Evolutionary conservation across 2,329 filamentous ascomycete species (phyloP).

Genomic region (Fusarium secorum): DNA sequence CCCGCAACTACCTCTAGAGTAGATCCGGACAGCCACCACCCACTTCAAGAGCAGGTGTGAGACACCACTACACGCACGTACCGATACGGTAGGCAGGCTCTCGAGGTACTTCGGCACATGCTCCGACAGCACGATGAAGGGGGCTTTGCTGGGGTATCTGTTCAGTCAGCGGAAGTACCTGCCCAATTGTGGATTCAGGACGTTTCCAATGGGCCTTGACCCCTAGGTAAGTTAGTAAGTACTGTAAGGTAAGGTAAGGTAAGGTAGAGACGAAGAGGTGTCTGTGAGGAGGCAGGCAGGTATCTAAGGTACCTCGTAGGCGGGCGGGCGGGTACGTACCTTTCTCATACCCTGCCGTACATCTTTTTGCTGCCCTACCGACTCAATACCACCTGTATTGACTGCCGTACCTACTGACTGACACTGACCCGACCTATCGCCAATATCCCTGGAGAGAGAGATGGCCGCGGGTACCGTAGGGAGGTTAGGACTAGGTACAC

Average conservation of each 20-base stretch:
- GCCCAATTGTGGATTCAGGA: not conserved
- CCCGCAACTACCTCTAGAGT: conserved; percentile 1
- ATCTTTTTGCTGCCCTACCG: not conserved
- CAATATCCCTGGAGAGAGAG: not conserved
- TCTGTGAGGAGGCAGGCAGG: not conserved
- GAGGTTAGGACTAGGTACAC: not conserved
- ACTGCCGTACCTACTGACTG: not conserved
- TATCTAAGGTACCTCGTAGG: not conserved
- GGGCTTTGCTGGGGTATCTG: not conserved
- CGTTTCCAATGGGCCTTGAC: not conserved
- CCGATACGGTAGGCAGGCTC: not conserved
- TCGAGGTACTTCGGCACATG: not conserved
- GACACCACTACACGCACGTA: not conserved
- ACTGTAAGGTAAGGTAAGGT: not conserved
- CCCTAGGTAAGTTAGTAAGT: not conserved
- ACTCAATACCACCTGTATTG: not conserved
- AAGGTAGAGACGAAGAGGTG: not conserved
- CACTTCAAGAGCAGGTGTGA: conserved; percentile 1
- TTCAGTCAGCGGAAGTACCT: not conserved
- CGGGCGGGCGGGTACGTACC: not conserved
- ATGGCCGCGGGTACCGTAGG: not conserved
- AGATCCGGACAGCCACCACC: conserved; percentile 1
- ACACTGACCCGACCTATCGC: not conserved
- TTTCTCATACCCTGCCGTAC: not conserved
- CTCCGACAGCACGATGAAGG: not conserved